These are phyloP conservation scores for Candida krabiensis DNA, from an alignment of 805 yeast species.

Conservation along the genomic window DNA sequence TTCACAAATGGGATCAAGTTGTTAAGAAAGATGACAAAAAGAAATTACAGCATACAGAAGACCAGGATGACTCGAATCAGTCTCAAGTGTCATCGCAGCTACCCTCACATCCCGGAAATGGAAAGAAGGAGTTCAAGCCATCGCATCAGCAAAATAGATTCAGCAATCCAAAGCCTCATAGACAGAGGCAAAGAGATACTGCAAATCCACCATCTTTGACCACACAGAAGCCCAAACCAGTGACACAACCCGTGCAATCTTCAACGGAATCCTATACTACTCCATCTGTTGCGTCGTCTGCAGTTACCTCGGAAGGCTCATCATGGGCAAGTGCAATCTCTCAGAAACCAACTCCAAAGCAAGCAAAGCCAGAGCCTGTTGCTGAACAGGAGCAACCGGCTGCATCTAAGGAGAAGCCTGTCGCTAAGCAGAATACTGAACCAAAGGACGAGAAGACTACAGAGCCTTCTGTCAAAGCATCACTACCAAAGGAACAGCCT, in stretches of 20 bases:
- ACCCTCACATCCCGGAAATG: conserved; percentile 8
- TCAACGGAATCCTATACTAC: conserved; percentile 11
- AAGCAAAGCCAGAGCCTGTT: conserved; percentile 7
- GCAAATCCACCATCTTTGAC: conserved; percentile 7
- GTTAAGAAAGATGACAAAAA: conserved; percentile 63
- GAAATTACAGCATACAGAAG: conserved; percentile 31
- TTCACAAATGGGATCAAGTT: conserved; percentile 92
- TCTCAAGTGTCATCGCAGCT: conserved; percentile 10
- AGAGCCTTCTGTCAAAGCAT: background rate
- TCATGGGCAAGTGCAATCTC: conserved; percentile 37
- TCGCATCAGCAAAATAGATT: conserved; percentile 12
- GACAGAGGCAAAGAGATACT: conserved; percentile 17
- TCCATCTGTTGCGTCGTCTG: conserved; percentile 16
- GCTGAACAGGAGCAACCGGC: conserved; percentile 3
- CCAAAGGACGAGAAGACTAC: conserved; percentile 5
- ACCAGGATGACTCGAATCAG: conserved; percentile 15
- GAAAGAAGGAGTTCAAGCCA: conserved; percentile 13
- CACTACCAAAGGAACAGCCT: conserved; percentile 3
- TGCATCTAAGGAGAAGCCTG: conserved; percentile 1
- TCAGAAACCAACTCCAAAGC: conserved; percentile 22
- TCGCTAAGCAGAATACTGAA: conserved; percentile 5
- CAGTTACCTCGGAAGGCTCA: conserved; percentile 23
- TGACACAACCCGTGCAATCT: conserved; percentile 1
- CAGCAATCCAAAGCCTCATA: conserved; percentile 14
- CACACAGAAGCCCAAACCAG: conserved; percentile 6